phyloP scores from a whole-genome alignment of 257 asterid species.

The Fraxinus americana region DNA sequence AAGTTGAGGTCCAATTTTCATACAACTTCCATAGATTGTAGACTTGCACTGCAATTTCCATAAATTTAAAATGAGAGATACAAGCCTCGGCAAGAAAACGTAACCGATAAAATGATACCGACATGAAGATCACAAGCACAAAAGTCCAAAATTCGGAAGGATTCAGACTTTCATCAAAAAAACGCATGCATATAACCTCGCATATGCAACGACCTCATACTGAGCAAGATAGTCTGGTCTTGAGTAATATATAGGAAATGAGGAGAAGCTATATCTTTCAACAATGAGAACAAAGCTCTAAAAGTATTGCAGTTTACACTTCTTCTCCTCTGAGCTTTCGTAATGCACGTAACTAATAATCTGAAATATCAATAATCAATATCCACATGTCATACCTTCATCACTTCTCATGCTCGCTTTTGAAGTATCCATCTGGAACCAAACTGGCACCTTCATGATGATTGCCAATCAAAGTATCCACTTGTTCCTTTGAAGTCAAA shows the following conservation, averaged over 20 bases:
- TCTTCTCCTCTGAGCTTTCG: neutral
- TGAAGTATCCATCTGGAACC: constrained; percentile 63
- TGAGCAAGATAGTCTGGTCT: neutral
- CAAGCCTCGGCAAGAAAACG: neutral
- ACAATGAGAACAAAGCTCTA: neutral
- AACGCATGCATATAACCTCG: neutral
- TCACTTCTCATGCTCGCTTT: constrained; percentile 66
- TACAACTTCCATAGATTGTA: too few relatives aligned
- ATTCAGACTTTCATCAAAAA: neutral
- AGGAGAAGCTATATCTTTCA: neutral
- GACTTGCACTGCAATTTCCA: too few relatives aligned
- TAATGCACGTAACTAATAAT: neutral
- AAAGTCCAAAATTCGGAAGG: neutral
- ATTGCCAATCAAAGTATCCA: constrained; percentile 36
- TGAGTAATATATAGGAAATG: neutral
- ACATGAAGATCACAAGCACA: neutral
- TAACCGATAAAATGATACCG: neutral
- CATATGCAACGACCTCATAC: neutral
- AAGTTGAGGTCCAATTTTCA: too few relatives aligned
- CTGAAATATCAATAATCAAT: neutral
- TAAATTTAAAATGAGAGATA: neutral
- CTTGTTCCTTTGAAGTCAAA: constrained; percentile 40
- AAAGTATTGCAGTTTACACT: neutral
- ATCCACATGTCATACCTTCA: constrained; percentile 32
- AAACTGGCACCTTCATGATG: constrained; percentile 59